Percentiles rank a stretch among this genome's conserved stretches.
Conservation (phyloP, 2,329 filamentous ascomycete species). For the Venturia nashicola region DNA sequence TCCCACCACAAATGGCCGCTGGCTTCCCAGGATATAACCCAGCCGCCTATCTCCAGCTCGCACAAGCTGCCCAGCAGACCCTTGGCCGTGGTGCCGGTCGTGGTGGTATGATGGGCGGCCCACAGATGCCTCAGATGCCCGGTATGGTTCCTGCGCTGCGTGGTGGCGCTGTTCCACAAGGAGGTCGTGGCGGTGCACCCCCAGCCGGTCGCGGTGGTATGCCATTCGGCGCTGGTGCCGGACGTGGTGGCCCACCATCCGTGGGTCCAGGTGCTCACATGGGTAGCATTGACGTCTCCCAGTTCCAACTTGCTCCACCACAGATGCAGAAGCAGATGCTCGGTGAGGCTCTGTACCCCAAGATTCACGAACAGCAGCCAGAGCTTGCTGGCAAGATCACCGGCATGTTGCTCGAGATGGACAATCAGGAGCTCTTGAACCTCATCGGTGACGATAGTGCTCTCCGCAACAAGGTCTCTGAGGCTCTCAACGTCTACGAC, state of each 20-base stretch:
- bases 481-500: slow-evolving; percentile 93
- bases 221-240: slow-evolving; percentile 14
- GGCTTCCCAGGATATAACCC: slow-evolving; percentile 69
- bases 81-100: slow-evolving; percentile 49
- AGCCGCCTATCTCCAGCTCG: slow-evolving; percentile 61
- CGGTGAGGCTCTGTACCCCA: slow-evolving; percentile 95
- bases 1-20: slow-evolving; percentile 52
- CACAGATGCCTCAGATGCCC: slow-evolving; percentile 50
- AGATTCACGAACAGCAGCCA: slow-evolving; percentile 89
- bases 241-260: slow-evolving; percentile 11
- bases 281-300: slow-evolving; percentile 35
- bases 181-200: slow-evolving; percentile 29
- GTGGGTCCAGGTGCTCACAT: slow-evolving; percentile 11
- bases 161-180: slow-evolving; percentile 22
- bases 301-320: slow-evolving; percentile 42
- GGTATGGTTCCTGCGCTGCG: slow-evolving; percentile 28
- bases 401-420: slow-evolving; percentile 99
- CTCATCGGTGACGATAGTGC: slow-evolving; percentile 82
- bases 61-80: slow-evolving; percentile 58
- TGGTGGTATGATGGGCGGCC: slow-evolving; percentile 41
- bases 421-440: slow-evolving; percentile 84
- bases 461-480: slow-evolving; percentile 90
- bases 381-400: slow-evolving; percentile 98
- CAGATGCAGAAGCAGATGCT: slow-evolving; percentile 97
- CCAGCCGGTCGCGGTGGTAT: slow-evolving; percentile 24